Conservation (phyloP, 1,139 yeast genomes). For the Meyerozyma elateridarum region DNA sequence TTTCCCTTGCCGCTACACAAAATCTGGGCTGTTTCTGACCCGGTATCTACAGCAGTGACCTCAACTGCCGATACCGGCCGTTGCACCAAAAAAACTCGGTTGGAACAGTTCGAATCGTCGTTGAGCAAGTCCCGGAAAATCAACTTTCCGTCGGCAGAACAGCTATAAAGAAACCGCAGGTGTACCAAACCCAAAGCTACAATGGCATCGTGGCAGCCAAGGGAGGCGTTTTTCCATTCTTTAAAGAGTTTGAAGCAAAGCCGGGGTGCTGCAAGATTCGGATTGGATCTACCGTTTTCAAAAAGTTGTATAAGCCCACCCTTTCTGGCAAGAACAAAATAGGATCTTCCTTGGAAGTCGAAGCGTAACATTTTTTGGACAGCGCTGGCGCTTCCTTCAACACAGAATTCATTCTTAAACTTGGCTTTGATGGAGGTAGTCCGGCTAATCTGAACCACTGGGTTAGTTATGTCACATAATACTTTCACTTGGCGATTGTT, state of each 20-base stretch:
- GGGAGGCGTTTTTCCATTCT: constrained; percentile 28
- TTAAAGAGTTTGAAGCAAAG: constrained; percentile 17
- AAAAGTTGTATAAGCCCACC: constrained; percentile 23
- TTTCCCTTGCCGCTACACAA: constrained; percentile 45
- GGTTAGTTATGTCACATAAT: too few relatives aligned
- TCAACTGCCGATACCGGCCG: constrained; percentile 35
- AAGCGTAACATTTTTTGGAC: constrained; percentile 7
- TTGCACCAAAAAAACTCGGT: constrained; percentile 25
- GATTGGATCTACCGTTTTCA: constrained; percentile 1
- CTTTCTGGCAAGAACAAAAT: constrained; percentile 24
- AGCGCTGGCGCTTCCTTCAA: constrained; percentile 3
- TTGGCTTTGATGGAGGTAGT: constrained; percentile 4
- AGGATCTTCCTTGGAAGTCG: constrained; percentile 6
- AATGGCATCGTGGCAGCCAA: constrained; percentile 21
- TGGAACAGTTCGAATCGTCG: constrained; percentile 33
- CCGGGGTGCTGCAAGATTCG: constrained; percentile 12
- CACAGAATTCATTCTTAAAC: constrained; percentile 6
- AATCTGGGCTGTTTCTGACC: constrained; percentile 16
- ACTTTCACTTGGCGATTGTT: too few relatives aligned
- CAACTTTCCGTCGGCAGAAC: constrained; percentile 42
- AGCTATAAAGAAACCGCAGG: constrained; percentile 32
- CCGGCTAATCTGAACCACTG: constrained; percentile 7
- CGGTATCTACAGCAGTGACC: constrained; percentile 14
- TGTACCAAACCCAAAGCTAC: constrained; percentile 21
- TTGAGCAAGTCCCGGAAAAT: constrained; percentile 40